These are phyloP conservation scores for Calycina herbarum DNA, from an alignment of 2,329 filamentous ascomycete species.

Conservation along the genomic window DNA sequence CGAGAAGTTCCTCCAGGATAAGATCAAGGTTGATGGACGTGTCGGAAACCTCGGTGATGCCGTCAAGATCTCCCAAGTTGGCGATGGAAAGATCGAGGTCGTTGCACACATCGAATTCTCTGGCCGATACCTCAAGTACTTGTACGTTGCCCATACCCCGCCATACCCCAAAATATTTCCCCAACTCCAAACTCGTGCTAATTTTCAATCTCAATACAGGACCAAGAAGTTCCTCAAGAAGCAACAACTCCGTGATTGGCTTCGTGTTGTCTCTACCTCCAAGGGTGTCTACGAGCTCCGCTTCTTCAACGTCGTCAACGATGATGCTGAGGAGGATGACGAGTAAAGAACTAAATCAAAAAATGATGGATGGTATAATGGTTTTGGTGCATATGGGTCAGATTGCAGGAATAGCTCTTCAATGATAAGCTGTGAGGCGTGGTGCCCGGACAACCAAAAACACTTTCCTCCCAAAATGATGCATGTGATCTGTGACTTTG, in stretches of 20 bases:
- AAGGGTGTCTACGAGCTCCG: constrained; percentile 99
- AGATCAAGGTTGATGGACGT: constrained; percentile 99
- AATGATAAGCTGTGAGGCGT: constrained; percentile 20
- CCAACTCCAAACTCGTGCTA: constrained; percentile 20
- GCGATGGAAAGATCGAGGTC: constrained; percentile 97
- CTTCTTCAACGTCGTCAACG: constrained; percentile 99
- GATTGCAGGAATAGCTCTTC: constrained; percentile 20
- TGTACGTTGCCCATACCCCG: constrained; percentile 62
- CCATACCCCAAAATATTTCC: neutral
- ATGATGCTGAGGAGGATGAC: constrained; percentile 96
- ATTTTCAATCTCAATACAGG: constrained; percentile 47
- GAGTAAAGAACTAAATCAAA: constrained; percentile 65
- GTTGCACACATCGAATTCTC: constrained; percentile 97
- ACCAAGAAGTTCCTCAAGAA: constrained; percentile 99
- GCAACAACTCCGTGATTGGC: constrained; percentile 99
- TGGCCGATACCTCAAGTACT: constrained; percentile 99
- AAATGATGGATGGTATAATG: constrained; percentile 18
- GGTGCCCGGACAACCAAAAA: constrained; percentile 9
- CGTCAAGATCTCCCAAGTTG: constrained; percentile 85
- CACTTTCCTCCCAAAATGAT: neutral
- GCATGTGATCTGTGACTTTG: neutral
- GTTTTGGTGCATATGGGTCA: constrained; percentile 17
- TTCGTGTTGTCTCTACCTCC: constrained; percentile 96
- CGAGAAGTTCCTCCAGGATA: constrained; percentile 99
- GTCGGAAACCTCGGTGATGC: constrained; percentile 96